These are phyloP conservation scores for Naganishia cerealis DNA, from an alignment of 1,284 basidiomycete genomes.

Conservation along the genomic window DNA sequence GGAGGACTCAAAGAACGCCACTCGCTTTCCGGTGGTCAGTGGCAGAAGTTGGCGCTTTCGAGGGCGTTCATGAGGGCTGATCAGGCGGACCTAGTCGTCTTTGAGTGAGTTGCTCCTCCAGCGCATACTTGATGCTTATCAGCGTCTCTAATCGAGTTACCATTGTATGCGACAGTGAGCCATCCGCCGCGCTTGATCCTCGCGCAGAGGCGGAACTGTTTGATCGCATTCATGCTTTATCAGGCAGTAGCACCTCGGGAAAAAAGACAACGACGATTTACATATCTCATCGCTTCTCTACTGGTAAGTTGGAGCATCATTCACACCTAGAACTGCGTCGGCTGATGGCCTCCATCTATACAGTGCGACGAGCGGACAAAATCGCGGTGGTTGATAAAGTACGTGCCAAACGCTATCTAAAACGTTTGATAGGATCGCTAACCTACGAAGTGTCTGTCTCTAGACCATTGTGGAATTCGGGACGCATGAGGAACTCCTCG, in stretches of 20 bases:
- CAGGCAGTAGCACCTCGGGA: constrained; percentile 24
- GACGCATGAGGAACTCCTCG: constrained; percentile 70
- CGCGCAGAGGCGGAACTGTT: constrained; percentile 76
- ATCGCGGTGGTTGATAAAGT: constrained; percentile 79
- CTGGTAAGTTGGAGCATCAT: constrained; percentile 4
- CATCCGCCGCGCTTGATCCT: constrained; percentile 67
- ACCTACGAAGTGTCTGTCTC: not conserved
- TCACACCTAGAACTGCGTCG: too few relatives aligned
- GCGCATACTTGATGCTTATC: not conserved
- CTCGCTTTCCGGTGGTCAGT: constrained; percentile 58
- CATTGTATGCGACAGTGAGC: constrained; percentile 40
- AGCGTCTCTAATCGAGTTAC: not conserved
- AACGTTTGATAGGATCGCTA: not conserved
- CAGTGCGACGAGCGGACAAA: constrained; percentile 49
- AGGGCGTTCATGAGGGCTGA: constrained; percentile 78
- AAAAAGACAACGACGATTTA: constrained; percentile 69
- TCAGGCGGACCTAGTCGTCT: constrained; percentile 71
- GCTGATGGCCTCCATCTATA: constrained; percentile 57
- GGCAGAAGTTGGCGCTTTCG: constrained; percentile 79
- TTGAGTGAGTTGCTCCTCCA: constrained; percentile 57
- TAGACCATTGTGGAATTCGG: constrained; percentile 78
- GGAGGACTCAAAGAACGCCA: constrained; percentile 11
- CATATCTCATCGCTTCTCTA: constrained; percentile 68
- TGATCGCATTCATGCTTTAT: constrained; percentile 49
- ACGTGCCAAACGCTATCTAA: not conserved